These are phyloP conservation scores for Fraxinus paxiana DNA, from an alignment of 305 asterid genomes.

Conservation along the genomic window DNA sequence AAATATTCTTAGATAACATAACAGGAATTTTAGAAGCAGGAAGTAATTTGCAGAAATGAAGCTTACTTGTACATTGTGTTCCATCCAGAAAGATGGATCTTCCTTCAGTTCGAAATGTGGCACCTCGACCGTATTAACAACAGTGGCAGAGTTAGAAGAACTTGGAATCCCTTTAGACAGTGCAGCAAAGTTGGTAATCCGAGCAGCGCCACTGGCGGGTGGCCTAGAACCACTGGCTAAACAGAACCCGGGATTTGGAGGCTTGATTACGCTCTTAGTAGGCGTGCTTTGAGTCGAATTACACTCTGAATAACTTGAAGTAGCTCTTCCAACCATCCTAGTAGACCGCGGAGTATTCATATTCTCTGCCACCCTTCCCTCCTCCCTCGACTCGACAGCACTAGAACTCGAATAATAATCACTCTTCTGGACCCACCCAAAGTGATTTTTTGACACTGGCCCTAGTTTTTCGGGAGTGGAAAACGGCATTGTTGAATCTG, in stretches of 20 bases:
- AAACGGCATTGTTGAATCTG: constrained; percentile 42
- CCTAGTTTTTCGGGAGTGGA: constrained; percentile 77
- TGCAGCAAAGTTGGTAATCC: constrained; percentile 56
- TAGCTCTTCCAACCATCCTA: constrained; percentile 49
- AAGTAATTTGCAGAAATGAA: neutral
- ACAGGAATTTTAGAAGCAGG: neutral
- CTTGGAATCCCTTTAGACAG: constrained; percentile 62
- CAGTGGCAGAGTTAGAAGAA: constrained; percentile 40
- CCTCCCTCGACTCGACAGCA: constrained; percentile 52
- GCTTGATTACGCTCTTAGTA: constrained; percentile 77
- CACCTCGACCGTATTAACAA: constrained; percentile 64
- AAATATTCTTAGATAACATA: constrained; percentile 1
- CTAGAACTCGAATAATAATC: constrained; percentile 40
- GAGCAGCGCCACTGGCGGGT: constrained; percentile 45
- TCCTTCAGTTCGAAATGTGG: constrained; percentile 83
- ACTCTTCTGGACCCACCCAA: constrained; percentile 60
- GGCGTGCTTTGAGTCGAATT: constrained; percentile 82
- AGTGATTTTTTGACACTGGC: constrained; percentile 36
- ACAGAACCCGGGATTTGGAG: constrained; percentile 54
- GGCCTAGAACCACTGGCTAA: constrained; percentile 65
- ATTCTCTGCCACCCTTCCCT: constrained; percentile 42
- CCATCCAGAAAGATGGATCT: constrained; percentile 92
- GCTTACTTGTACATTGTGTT: constrained; percentile 92
- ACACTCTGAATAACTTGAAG: constrained; percentile 63
- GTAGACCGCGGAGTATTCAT: constrained; percentile 59